Conservation (phyloP, 768 basidiomycete species). For the Sporobolomyces phaffii region DNA sequence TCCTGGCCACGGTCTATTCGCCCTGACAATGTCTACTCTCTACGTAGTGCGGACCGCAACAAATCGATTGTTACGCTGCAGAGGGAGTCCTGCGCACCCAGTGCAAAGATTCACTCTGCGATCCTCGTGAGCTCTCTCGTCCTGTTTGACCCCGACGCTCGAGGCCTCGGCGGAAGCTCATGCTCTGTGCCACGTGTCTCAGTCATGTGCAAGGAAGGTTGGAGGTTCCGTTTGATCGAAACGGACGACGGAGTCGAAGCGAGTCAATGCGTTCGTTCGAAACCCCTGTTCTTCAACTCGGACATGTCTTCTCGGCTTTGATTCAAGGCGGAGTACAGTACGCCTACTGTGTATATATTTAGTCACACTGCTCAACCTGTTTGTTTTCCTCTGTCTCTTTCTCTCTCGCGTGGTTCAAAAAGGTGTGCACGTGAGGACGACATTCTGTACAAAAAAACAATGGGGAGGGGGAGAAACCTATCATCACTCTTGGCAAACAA, state of each 20-base stretch:
- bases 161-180: no score
- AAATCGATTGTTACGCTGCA: conserved; percentile 17
- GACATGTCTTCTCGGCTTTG: neutral
- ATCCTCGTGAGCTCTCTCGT: conserved; percentile 4
- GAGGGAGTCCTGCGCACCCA: conserved; percentile 9
- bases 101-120: conserved; percentile 3
- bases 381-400: no score
- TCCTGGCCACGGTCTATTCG: no score
- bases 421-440: neutral
- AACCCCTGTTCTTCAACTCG: conserved; percentile 8
- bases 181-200: neutral
- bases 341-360: neutral
- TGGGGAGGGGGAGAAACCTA: no score
- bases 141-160: neutral
- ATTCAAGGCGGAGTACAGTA: neutral
- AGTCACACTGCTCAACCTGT: neutral
- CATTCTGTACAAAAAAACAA: neutral
- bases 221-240: neutral
- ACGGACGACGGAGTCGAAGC: neutral
- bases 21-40: no score
- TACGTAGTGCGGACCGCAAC: conserved; percentile 16
- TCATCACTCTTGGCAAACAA: no score
- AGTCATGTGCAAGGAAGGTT: conserved; percentile 7
- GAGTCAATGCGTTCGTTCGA: neutral
- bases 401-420: neutral